Evolutionary conservation across 2,329 filamentous ascomycete species (phyloP).

Genomic region (Clonostachys solani): DNA sequence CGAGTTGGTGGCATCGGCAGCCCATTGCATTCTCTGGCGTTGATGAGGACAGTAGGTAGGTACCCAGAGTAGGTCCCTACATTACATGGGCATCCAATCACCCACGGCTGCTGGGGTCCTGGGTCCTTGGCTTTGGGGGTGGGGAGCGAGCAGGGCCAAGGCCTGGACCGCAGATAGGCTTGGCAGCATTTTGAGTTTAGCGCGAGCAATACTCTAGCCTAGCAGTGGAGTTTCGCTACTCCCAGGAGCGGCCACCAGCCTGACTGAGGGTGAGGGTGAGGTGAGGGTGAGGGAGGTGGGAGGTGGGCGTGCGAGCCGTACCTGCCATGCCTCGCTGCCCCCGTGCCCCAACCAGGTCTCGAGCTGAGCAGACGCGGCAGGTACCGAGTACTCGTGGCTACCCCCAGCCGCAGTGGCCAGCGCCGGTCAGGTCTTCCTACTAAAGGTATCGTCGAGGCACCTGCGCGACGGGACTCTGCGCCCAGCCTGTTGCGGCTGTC

Average conservation of each 20-base stretch:
- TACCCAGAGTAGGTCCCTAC: neutral
- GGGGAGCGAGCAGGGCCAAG: neutral
- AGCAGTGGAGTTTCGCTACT: neutral
- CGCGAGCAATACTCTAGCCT: slow-evolving; percentile 4
- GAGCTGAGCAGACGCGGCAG: neutral
- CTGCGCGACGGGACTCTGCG: too few relatives aligned
- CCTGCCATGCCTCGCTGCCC: too few relatives aligned
- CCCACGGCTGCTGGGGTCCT: neutral
- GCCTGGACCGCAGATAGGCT: slow-evolving; percentile 3
- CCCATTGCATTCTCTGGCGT: neutral
- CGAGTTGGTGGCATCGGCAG: neutral
- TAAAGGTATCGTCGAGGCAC: too few relatives aligned
- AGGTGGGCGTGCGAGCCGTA: neutral
- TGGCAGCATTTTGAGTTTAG: slow-evolving; percentile 9
- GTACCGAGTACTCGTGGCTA: neutral
- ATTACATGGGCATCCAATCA: neutral
- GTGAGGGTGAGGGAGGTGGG: neutral
- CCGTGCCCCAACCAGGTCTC: neutral
- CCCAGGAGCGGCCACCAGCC: neutral
- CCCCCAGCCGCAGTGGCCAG: neutral
- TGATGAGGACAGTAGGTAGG: neutral
- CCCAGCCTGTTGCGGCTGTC: too few relatives aligned
- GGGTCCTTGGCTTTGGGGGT: neutral
- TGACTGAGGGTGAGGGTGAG: neutral
- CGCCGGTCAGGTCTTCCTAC: too few relatives aligned